Base-by-base conservation (phyloP, 164 flowering plant species). In the Litsea cubeba region DNA sequence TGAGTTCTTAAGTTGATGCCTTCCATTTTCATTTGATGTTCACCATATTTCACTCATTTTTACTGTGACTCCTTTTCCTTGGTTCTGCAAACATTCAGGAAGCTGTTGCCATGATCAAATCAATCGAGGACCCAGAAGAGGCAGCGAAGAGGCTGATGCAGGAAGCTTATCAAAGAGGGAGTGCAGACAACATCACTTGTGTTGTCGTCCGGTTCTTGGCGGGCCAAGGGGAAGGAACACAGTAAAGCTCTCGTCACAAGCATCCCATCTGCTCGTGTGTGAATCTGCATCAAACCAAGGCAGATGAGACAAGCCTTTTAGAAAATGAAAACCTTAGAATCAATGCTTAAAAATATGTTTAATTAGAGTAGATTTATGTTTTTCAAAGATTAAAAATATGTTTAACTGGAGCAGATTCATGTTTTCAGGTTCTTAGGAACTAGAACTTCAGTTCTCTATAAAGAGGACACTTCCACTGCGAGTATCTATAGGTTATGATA, bases 181-280 rank as follows among this genome's bases (percentile, higher is more conserved):
- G 98, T 77, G 97, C 92, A 40, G 98, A 94, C 77, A 94, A 94
- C 51, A 94, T 92, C 26, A 94, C 97, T 17, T 86, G 91, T 79
- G 95, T 94, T n/a, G 96, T 94, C 12, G 97, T 94, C 17, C 93
- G 96, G 66, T 94, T 94, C 85, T 75, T 88, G 84, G 82, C 80
- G n/a, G 78, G 78, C 62, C 79, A 77, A 75, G 86, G 81, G 18
- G 77, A 32, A 22, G 23, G 25, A 60, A 32, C 64, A 10, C 28
- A 64, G 30, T 64, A 24, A 25, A 11, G 67, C 24, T 14, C 24
- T 23, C 23, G 5, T 28, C 12, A 2, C 67, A 64, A 12, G 26
- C 17, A 23, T 10, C 67, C 67, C 22, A 8, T 64, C 23, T 64
- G 2, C 63, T n/a, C 23, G 17, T 5, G 46, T 40, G 10, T 4